Percentiles rank a stretch among this genome's conserved stretches.
Evolutionary conservation across 176 grass and related monocot species (phyloP).

Genomic region (Thalia dealbata): DNA sequence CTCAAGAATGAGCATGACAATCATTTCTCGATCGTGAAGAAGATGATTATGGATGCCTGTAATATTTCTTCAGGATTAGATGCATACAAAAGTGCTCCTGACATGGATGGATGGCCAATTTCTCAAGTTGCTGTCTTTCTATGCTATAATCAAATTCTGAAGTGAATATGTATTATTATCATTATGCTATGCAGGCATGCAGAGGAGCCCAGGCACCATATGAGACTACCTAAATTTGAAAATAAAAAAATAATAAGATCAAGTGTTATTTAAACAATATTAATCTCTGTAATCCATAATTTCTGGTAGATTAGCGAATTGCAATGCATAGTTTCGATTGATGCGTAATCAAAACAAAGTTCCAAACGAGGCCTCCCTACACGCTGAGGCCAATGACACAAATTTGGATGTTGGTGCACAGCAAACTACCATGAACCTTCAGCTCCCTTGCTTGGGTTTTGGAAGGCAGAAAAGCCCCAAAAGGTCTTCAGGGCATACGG

Average conservation of each 20-base stretch:
- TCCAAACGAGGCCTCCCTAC: background rate
- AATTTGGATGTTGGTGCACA: background rate
- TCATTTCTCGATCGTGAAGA: background rate
- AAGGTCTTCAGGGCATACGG: constrained; percentile 82
- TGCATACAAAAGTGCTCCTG: constrained; percentile 1
- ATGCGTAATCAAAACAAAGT: background rate
- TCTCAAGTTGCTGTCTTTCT: background rate
- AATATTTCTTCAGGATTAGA: constrained; percentile 1
- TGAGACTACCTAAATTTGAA: background rate
- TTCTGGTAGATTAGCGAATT: too few relatives aligned
- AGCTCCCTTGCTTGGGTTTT: constrained; percentile 73
- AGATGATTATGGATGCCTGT: constrained; percentile 7
- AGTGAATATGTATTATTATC: too few relatives aligned
- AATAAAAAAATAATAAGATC: too few relatives aligned
- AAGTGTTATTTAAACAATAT: too few relatives aligned
- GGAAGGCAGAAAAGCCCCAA: constrained; percentile 79
- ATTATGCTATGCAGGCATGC: too few relatives aligned
- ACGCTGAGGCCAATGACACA: background rate
- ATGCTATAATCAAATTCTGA: too few relatives aligned
- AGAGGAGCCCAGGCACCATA: too few relatives aligned
- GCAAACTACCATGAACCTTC: constrained; percentile 70
- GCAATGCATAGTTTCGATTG: too few relatives aligned
- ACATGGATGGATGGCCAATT: background rate
- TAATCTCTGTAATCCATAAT: too few relatives aligned
- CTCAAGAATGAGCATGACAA: background rate